These are phyloP conservation scores for Hypoxylon sp. DNA, from an alignment of 2,329 filamentous ascomycete species.

Conservation along the genomic window DNA sequence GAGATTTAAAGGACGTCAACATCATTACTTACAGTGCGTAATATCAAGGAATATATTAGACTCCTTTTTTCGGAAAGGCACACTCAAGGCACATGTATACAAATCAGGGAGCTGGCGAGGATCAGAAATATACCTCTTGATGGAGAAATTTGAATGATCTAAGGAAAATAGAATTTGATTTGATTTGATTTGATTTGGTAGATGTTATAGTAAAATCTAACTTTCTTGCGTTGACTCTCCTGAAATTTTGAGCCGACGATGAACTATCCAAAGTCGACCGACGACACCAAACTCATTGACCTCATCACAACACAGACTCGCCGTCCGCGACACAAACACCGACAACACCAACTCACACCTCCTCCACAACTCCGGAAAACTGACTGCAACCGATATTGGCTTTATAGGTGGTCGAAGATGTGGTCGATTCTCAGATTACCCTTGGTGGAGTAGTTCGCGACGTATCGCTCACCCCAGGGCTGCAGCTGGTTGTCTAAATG, in stretches of 20 bases:
- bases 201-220: constrained; percentile 13
- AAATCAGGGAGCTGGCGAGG: too few species aligned
- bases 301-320: constrained; percentile 2
- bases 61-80: too few species aligned
- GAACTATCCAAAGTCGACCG: neutral
- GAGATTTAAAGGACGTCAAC: neutral
- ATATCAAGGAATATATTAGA: too few species aligned
- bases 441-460: constrained; percentile 29
- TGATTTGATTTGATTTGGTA: constrained; percentile 2
- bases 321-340: constrained; percentile 9
- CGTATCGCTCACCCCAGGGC: constrained; percentile 40
- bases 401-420: constrained; percentile 38
- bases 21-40: too few species aligned
- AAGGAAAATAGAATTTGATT: constrained; percentile 2
- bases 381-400: neutral
- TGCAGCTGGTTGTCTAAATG: constrained; percentile 35
- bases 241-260: constrained; percentile 13
- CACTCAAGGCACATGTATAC: too few species aligned
- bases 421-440: constrained; percentile 37
- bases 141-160: neutral
- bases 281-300: constrained; percentile 1
- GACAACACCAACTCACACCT: constrained; percentile 4
- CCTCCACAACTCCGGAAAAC: neutral
- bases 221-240: neutral
- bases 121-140: neutral